A percentile compares a stretch with the other conserved stretches of the same genome.
These are phyloP conservation scores for Pseudogymnoascus sp. DNA, from an alignment of 2,329 filamentous ascomycete species.

Conservation along the genomic window DNA sequence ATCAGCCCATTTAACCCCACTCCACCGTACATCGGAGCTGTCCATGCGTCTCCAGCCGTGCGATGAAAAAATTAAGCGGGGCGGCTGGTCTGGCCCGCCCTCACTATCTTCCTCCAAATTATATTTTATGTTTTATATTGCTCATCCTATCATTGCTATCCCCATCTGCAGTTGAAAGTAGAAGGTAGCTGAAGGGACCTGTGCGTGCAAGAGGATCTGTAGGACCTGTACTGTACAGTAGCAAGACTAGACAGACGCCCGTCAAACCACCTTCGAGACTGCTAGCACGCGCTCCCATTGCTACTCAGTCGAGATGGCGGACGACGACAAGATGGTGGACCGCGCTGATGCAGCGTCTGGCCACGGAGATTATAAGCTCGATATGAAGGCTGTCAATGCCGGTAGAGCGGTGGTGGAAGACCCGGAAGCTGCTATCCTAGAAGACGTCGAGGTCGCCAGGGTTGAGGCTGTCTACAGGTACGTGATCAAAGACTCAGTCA, in stretches of 20 bases:
- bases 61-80: neutral
- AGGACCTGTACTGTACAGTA: neutral
- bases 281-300: constrained; percentile 27
- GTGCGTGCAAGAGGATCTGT: neutral
- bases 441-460: constrained; percentile 22
- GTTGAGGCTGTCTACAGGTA: constrained; percentile 32
- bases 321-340: constrained; percentile 8
- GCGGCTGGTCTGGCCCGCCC: neutral
- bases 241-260: neutral
- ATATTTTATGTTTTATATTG: constrained; percentile 1
- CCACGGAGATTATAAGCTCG: neutral
- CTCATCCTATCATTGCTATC: neutral
- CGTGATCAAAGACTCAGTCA: constrained; percentile 9
- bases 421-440: constrained; percentile 10
- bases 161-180: neutral
- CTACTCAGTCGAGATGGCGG: constrained; percentile 22
- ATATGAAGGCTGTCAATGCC: neutral
- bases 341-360: neutral
- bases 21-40: neutral
- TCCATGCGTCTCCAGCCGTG: neutral
- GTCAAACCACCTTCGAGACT: constrained; percentile 13
- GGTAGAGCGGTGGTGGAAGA: neutral
- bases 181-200: neutral
- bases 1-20: neutral
- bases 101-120: neutral